These are phyloP conservation scores for Metarhizium robertsii DNA, from an alignment of 2,329 filamentous ascomycete genomes.

Conservation along the genomic window DNA sequence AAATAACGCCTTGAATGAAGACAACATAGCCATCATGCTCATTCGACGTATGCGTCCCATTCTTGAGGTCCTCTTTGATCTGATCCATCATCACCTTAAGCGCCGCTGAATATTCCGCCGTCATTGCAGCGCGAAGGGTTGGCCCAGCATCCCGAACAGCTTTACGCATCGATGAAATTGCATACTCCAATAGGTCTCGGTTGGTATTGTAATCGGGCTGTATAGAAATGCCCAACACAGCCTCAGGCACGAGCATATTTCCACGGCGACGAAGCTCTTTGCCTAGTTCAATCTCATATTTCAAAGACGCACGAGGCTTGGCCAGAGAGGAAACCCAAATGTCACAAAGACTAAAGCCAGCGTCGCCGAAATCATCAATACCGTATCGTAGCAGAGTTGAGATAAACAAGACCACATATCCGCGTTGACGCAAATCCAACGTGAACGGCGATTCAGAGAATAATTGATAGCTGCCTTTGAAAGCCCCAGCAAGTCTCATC, in stretches of 20 bases:
- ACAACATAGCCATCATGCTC: slow-evolving; percentile 38
- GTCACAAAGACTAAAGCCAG: slow-evolving; percentile 35
- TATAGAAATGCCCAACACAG: slow-evolving; percentile 24
- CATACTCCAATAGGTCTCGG: slow-evolving; percentile 37
- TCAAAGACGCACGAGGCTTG: slow-evolving; percentile 36
- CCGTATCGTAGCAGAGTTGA: slow-evolving; percentile 36
- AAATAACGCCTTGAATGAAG: slow-evolving; percentile 43
- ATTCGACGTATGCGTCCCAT: slow-evolving; percentile 22
- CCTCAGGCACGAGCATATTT: slow-evolving; percentile 33
- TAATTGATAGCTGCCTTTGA: slow-evolving; percentile 39
- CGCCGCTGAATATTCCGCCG: slow-evolving; percentile 31
- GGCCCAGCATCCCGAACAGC: slow-evolving; percentile 30
- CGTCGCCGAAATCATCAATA: slow-evolving; percentile 36
- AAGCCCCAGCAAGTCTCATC: slow-evolving; percentile 33
- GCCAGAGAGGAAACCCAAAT: slow-evolving; percentile 45
- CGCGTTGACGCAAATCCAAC: slow-evolving; percentile 31
- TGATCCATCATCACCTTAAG: slow-evolving; percentile 42
- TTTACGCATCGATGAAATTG: slow-evolving; percentile 40
- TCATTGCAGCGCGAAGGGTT: slow-evolving; percentile 24
- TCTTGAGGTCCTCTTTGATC: slow-evolving; percentile 40
- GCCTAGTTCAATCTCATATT: slow-evolving; percentile 41
- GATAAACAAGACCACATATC: slow-evolving; percentile 41
- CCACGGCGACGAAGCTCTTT: slow-evolving; percentile 32
- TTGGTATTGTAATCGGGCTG: slow-evolving; percentile 40
- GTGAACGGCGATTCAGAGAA: slow-evolving; percentile 34